Evolutionary conservation across 805 yeast species (phyloP), one percentile per base, ranked within the genome.

Genomic region (Cyberlindnera americana): DNA sequence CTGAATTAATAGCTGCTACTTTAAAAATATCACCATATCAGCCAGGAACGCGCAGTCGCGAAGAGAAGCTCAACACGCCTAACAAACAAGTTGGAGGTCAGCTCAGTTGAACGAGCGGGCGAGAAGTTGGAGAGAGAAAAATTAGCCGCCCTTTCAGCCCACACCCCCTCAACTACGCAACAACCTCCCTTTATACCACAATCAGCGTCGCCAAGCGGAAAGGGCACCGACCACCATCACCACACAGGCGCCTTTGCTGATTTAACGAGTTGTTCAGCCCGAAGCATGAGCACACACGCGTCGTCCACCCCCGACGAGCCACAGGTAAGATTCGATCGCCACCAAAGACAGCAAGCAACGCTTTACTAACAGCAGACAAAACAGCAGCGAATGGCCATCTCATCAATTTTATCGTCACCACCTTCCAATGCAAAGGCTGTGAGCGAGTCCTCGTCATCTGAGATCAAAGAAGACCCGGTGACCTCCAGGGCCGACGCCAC

Each of bases 401-500:
- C 54, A 7, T 46, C 54, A 3, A 48, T 50, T 14, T 47, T 50
- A 19, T 48, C 52, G 19, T 50, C 54, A 10, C 52, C 54, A 14
- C 44, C 45, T 6, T 19, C 29, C 6, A 38, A 40, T 13, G 28
- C 27, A n/a, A 11, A 25, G 36, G 26, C 16, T 21, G 31, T 28
- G 16, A 32, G 16, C 16, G 15, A 25, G 34, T 17, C 21, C 17
- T 12, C 33, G 17, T 19, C 17, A 7, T 7, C 33, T 19, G 17
- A 31, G 26, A 31, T 31, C 19, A 31, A 31, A 11, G 34, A 19
- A 4, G 23, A 21, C n/a, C n/a, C 23, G 23, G 23, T 21, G 23
- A 21, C 23, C n/a, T n/a, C n/a, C n/a, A n/a, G n/a, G n/a, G n/a
- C n/a, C n/a, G n/a, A n/a, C n/a, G n/a, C n/a, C n/a, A n/a, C n/a